These are phyloP conservation scores for Alternaria longipes DNA, from an alignment of 2,329 filamentous ascomycete species.

Conservation along the genomic window DNA sequence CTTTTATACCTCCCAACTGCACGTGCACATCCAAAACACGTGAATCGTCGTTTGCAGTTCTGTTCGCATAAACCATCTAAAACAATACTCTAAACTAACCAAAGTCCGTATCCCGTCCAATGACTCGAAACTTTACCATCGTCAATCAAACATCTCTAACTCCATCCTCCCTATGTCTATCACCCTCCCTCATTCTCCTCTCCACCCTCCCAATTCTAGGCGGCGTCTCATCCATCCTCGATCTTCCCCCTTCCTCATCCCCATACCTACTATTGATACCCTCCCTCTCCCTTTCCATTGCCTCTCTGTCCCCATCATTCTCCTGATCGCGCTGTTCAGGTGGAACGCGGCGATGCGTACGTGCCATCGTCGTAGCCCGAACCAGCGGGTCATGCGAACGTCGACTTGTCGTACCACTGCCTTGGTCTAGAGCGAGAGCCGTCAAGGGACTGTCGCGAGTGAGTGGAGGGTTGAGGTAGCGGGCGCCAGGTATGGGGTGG, in stretches of 20 bases:
- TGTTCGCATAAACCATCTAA: background rate
- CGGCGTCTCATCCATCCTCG: slow-evolving; percentile 50
- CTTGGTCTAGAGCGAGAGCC: slow-evolving; percentile 20
- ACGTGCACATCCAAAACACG: background rate
- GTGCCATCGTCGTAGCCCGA: slow-evolving; percentile 9
- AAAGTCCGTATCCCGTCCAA: background rate
- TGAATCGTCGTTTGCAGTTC: background rate
- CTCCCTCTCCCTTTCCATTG: slow-evolving; percentile 41
- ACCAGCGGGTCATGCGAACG: slow-evolving; percentile 16
- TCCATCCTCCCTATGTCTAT: background rate
- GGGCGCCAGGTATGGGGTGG: slow-evolving; percentile 4
- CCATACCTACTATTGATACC: slow-evolving; percentile 33
- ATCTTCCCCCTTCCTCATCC: slow-evolving; percentile 27
- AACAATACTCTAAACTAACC: background rate
- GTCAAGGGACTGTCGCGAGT: slow-evolving; percentile 10
- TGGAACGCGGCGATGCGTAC: slow-evolving; percentile 25
- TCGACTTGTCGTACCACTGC: slow-evolving; percentile 23
- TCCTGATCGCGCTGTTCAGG: slow-evolving; percentile 45
- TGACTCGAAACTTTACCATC: background rate
- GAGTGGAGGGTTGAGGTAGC: slow-evolving; percentile 3
- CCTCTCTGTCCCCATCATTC: slow-evolving; percentile 37
- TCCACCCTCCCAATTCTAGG: slow-evolving; percentile 48
- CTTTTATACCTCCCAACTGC: background rate
- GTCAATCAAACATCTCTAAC: background rate
- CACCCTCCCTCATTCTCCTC: slow-evolving; percentile 24